Percentiles rank a stretch among this genome's conserved stretches.
phyloP scores from a whole-genome alignment of 331 rosid species.

The Erythrophleum ivorense region DNA sequence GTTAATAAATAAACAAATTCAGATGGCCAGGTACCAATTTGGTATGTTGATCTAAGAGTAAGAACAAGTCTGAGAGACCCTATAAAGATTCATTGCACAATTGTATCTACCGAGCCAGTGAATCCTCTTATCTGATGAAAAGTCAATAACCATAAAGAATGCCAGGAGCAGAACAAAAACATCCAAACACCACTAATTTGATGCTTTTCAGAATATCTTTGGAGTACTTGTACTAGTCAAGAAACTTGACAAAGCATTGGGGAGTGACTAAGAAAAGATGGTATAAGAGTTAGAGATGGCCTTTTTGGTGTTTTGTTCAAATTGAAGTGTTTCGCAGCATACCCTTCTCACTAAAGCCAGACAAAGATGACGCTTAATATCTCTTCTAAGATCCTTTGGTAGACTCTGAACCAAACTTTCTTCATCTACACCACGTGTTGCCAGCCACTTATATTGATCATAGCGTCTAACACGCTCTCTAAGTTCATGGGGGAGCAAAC shows the following conservation, averaged over 20 bases:
- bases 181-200: slow-evolving; percentile 10
- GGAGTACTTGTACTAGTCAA: background rate
- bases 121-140: background rate
- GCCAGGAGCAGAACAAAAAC: slow-evolving; percentile 15
- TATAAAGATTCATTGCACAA: slow-evolving; percentile 4
- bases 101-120: background rate
- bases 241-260: slow-evolving; percentile 10
- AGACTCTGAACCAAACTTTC: slow-evolving; percentile 85
- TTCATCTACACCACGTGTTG: slow-evolving; percentile 98
- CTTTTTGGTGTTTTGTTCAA: slow-evolving; percentile 16
- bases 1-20: slow-evolving; percentile 26
- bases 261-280: background rate
- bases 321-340: slow-evolving; percentile 45
- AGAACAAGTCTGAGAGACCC: slow-evolving; percentile 28
- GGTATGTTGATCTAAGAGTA: background rate
- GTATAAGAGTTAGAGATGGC: background rate
- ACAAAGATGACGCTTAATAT: slow-evolving; percentile 97
- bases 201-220: background rate
- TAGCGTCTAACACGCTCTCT: slow-evolving; percentile 96
- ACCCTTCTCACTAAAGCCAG: slow-evolving; percentile 99
- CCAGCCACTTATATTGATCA: slow-evolving; percentile 99
- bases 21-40: slow-evolving; percentile 24
- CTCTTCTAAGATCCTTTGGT: slow-evolving; percentile 98
- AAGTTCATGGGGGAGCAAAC: slow-evolving; percentile 89
- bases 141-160: background rate